Conservation (phyloP, 257 asterid genomes). For the Parsonsia alboflavescens region DNA sequence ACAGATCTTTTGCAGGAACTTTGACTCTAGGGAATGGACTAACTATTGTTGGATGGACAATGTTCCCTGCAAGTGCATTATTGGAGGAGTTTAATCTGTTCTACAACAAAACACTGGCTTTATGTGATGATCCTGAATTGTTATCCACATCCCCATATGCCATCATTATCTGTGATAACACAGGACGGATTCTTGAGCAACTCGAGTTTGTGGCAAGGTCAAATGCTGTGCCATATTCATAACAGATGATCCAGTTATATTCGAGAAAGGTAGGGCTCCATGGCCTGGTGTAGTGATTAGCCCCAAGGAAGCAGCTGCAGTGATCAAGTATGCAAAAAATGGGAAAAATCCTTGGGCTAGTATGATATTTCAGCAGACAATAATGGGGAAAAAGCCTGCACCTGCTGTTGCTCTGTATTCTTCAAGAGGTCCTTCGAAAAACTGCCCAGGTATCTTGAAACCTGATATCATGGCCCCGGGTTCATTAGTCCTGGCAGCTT, state of each 20-base stretch:
- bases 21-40: slow-evolving; percentile 15
- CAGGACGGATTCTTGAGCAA: background rate
- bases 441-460: slow-evolving; percentile 46
- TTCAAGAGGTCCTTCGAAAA: slow-evolving; percentile 45
- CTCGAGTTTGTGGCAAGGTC: background rate
- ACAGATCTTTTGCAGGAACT: slow-evolving; percentile 15
- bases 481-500: slow-evolving; percentile 36
- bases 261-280: background rate
- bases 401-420: slow-evolving; percentile 44
- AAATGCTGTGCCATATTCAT: slow-evolving; percentile 8
- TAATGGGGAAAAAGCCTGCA: slow-evolving; percentile 41
- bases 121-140: slow-evolving; percentile 32
- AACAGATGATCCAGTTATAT: background rate
- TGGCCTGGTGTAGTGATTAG: slow-evolving; percentile 12
- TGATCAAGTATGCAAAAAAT: slow-evolving; percentile 1
- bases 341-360: slow-evolving; percentile 27
- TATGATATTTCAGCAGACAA: slow-evolving; percentile 46
- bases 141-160: slow-evolving; percentile 19
- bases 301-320: slow-evolving; percentile 8
- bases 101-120: slow-evolving; percentile 34
- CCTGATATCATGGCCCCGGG: slow-evolving; percentile 66
- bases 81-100: slow-evolving; percentile 32
- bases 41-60: slow-evolving; percentile 37
- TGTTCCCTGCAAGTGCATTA: slow-evolving; percentile 34
- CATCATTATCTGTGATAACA: slow-evolving; percentile 9